These are phyloP conservation scores for Yamadazyma olivae DNA, from an alignment of 805 yeast species.

Conservation along the genomic window DNA sequence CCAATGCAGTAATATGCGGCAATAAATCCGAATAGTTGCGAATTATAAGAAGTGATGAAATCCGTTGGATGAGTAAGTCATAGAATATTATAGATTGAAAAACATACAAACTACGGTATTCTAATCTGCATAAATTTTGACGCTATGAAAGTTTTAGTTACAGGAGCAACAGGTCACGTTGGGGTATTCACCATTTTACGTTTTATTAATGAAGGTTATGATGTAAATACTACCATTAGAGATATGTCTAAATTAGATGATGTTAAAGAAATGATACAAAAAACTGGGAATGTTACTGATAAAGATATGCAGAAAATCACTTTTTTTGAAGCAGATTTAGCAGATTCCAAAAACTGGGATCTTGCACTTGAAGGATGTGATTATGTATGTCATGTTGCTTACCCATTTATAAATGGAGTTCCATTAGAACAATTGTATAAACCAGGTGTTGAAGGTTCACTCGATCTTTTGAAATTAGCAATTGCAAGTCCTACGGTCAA, in stretches of 20 bases:
- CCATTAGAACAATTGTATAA: no score
- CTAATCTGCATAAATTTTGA: no score
- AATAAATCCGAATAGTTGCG: no score
- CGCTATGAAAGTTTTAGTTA: slow-evolving; percentile 12
- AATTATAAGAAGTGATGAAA: no score
- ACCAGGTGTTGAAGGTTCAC: slow-evolving; percentile 5
- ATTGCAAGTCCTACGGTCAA: slow-evolving; percentile 4
- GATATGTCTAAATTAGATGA: slow-evolving; percentile 2
- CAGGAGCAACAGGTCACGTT: slow-evolving; percentile 14
- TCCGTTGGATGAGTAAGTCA: no score
- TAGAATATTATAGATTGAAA: no score
- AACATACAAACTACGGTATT: no score
- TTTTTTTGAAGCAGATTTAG: slow-evolving; percentile 10
- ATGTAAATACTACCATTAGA: slow-evolving; percentile 13
- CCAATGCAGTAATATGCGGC: no score
- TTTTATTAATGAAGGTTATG: slow-evolving; percentile 9
- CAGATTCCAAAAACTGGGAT: slow-evolving; percentile 10
- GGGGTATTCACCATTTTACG: slow-evolving; percentile 10
- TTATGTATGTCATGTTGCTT: no score
- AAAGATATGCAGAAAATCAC: background rate
- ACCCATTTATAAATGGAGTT: no score
- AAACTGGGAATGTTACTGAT: slow-evolving; percentile 5
- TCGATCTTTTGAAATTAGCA: slow-evolving; percentile 5
- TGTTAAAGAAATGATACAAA: slow-evolving; percentile 5
- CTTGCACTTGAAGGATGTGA: slow-evolving; percentile 9